Percentiles rank a stretch among this genome's conserved stretches.
Evolutionary conservation across 2,329 filamentous ascomycete species (phyloP).

Genomic region (Ophiosphaerella korrae): DNA sequence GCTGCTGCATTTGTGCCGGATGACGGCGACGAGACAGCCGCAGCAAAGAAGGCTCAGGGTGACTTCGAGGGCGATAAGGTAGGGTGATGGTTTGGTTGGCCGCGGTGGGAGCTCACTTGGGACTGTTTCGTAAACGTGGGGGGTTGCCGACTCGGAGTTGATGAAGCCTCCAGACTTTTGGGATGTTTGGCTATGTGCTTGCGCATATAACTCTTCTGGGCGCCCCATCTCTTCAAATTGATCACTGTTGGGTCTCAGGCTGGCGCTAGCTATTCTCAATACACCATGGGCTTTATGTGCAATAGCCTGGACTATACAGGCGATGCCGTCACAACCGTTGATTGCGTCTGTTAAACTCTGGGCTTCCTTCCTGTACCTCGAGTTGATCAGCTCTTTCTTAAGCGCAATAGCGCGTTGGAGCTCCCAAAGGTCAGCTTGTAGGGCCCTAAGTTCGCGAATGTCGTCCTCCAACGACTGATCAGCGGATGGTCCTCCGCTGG

Average conservation of each 20-base stretch:
- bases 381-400: slow-evolving; percentile 43
- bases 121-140: slow-evolving; percentile 19
- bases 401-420: slow-evolving; percentile 45
- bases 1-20: slow-evolving; percentile 56
- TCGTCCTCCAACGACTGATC: slow-evolving; percentile 43
- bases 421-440: slow-evolving; percentile 46
- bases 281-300: slow-evolving; percentile 44
- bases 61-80: slow-evolving; percentile 51
- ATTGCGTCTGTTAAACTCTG: slow-evolving; percentile 47
- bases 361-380: slow-evolving; percentile 35
- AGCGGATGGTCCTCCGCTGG: slow-evolving; percentile 8
- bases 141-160: slow-evolving; percentile 10
- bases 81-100: slow-evolving; percentile 29
- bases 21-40: slow-evolving; percentile 50
- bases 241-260: slow-evolving; percentile 23
- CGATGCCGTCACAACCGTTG: slow-evolving; percentile 50
- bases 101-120: slow-evolving; percentile 26
- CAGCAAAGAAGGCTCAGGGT: slow-evolving; percentile 53
- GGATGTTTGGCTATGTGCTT: slow-evolving; percentile 18
- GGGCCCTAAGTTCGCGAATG: slow-evolving; percentile 47
- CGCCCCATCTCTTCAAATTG: slow-evolving; percentile 29
- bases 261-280: slow-evolving; percentile 37
- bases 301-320: slow-evolving; percentile 50
- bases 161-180: slow-evolving; percentile 23
- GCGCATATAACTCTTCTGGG: slow-evolving; percentile 27